Evolutionary conservation across 192 early-diverging fungal genomes (phyloP), one percentile per base, ranked within the genome.

Genomic region (Linnemannia schmuckeri): DNA sequence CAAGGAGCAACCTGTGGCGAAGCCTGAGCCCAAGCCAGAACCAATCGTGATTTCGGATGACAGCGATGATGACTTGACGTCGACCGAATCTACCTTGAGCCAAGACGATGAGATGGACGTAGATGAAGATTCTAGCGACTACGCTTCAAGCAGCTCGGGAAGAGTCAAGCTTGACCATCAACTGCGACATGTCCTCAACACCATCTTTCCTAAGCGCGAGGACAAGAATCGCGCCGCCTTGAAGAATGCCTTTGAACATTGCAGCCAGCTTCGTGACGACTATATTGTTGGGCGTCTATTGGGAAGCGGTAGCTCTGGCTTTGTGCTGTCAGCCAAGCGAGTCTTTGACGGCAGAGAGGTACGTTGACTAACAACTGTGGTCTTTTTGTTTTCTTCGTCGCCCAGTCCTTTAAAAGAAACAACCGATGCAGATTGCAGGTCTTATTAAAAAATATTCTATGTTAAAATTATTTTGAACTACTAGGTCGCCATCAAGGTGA

Each of bases 261-360:
- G 66, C 9, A 30, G 44, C 13, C 41, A 79, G 40, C 47, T 79
- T 38, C 42, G 69, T 24, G 20, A 72, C 20, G 68, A 79, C 40
- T 79, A 79, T 22, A 35, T 70, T 37, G 54, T 79, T 3, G 77
- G 57, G 4, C 77, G 77, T 24, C 41, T 79, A 35, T 27, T 79
- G 37, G 77, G 77, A 12, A 79, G 77, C 70, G 77, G 77, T 6
- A 79, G 68, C 49, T 79, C 77, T 24, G 77, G 77, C 46, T 79
- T 79, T 72, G 77, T 79, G 1, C 4, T 79, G 6, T 79, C 77
- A 12, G 77, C 77, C 22, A 70, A 70, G n/a, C 49, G 77, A 17
- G 42, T 79, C 69, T 42, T 44, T 13, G 70, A 79, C 54, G 77
- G 77, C 20, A 47, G 57, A 37, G 77, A 79, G 33, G 77, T 72